A percentile compares a stretch with the other conserved stretches of the same genome.
Evolutionary conservation across 2,329 filamentous ascomycete species (phyloP).

Genomic region (Aspergillus spinulosporus): DNA sequence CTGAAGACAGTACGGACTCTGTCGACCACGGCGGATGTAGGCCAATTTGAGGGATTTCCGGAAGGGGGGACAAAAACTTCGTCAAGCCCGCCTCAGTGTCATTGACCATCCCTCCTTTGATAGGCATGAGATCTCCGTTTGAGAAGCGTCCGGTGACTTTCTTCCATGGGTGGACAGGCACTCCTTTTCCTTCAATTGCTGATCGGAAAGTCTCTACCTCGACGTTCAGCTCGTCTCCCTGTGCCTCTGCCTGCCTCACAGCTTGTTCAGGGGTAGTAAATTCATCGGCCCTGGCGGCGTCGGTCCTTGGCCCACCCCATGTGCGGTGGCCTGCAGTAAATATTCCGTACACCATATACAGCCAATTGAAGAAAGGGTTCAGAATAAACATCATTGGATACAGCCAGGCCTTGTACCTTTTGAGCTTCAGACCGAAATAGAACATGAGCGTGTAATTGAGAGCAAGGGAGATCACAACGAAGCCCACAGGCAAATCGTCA

Average conservation of each 20-base stretch:
- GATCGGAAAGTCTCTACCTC: constrained; percentile 78
- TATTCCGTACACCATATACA: constrained; percentile 96
- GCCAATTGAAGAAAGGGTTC: constrained; percentile 97
- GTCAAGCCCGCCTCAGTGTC: constrained; percentile 64
- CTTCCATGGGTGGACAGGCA: constrained; percentile 71
- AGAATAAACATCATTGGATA: constrained; percentile 94
- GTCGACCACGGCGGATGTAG: constrained; percentile 63
- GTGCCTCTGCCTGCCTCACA: constrained; percentile 74
- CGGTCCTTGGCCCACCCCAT: constrained; percentile 90
- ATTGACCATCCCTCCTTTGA: constrained; percentile 55
- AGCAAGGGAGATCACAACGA: constrained; percentile 88
- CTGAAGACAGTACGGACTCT: constrained; percentile 63
- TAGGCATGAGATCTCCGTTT: constrained; percentile 57
- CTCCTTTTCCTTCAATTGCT: constrained; percentile 43
- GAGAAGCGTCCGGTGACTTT: constrained; percentile 74
- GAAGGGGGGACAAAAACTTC: constrained; percentile 48
- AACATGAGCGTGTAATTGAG: constrained; percentile 95
- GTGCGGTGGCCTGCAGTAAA: constrained; percentile 92
- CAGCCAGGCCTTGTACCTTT: constrained; percentile 88
- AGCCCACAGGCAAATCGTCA: constrained; percentile 79
- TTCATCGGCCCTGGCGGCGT: constrained; percentile 77
- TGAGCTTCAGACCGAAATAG: constrained; percentile 85
- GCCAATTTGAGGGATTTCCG: constrained; percentile 48
- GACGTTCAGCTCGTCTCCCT: constrained; percentile 85
- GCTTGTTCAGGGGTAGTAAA: constrained; percentile 76